Base-by-base conservation (phyloP, 495 filamentous ascomycete genomes). In the Polyplosphaeria fusca region DNA sequence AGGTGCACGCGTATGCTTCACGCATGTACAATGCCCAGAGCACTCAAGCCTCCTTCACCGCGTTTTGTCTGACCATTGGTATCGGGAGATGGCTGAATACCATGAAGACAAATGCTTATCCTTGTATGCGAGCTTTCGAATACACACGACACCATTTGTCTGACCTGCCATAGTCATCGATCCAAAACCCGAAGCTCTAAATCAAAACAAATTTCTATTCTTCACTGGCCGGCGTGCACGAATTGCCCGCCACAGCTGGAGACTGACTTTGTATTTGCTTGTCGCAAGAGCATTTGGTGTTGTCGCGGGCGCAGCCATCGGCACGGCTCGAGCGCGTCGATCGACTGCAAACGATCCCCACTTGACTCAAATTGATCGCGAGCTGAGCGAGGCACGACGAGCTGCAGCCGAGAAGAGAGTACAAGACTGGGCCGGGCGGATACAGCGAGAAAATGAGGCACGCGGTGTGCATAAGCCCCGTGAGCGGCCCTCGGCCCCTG, bases 151-250 rank as follows among this genome's bases (percentile, higher is more conserved):
- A n/a, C n/a, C n/a, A n/a, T n/a, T n/a, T n/a, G n/a, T n/a, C n/a
- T n/a, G n/a, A n/a, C n/a, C n/a, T n/a, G n/a, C n/a, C n/a, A n/a
- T n/a, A n/a, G n/a, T n/a, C n/a, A n/a, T n/a, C 22, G 25, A 19
- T 3, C 65, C 65, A 3, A 64, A 53, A n/a, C 37, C 47, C 13
- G 56, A 61, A 45, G 40, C 19, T 12, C 39, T 66, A 58, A 54
- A 66, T 16, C 55, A 52, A 13, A 42, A 66, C 28, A 59, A 50
- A n/a, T 63, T 66, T 45, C 12, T 50, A 16, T 47, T 47, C 18
- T 9, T 68, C 37, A 52, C 48, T 20, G 66, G 65, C 16, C 50
- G 44, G 5, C 5, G 26, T 18, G 65, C 65, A 2, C 27, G 46
- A 23, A 20, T 18, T 14, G 55, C 54, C 2, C 67, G 63, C 16